Conservation (phyloP, 2,329 filamentous ascomycete species). For the Sporothrix mexicana region DNA sequence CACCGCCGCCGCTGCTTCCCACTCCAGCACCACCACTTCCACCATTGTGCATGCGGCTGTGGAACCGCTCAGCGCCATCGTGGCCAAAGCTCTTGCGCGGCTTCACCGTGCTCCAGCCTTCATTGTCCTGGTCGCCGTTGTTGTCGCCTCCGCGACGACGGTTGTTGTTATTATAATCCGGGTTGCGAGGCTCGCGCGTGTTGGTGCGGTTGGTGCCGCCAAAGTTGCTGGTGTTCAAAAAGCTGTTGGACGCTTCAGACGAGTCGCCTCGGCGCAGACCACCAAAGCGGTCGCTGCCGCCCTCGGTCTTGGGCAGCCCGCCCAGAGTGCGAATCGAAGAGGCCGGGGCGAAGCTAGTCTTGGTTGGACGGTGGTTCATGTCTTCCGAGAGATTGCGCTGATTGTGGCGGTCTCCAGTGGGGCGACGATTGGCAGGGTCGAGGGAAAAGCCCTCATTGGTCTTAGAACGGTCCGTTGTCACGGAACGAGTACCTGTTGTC, state of each 20-base stretch:
- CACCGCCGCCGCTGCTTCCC: constrained; percentile 38
- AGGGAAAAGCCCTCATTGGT: constrained; percentile 52
- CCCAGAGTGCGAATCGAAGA: constrained; percentile 59
- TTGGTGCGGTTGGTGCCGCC: constrained; percentile 52
- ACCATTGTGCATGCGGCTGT: constrained; percentile 66
- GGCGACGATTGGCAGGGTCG: constrained; percentile 59
- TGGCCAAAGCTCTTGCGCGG: constrained; percentile 75
- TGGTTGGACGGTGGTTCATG: constrained; percentile 83
- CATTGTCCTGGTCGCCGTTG: constrained; percentile 65
- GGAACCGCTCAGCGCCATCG: constrained; percentile 74
- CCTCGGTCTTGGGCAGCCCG: constrained; percentile 46
- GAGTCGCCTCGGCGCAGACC: constrained; percentile 55
- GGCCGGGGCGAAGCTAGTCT: constrained; percentile 80
- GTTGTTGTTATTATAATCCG: constrained; percentile 44
- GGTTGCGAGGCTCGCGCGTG: constrained; percentile 54
- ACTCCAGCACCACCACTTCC: constrained; percentile 55
- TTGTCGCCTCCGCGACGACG: constrained; percentile 53
- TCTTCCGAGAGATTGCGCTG: constrained; percentile 71
- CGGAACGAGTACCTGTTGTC: constrained; percentile 49
- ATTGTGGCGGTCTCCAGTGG: constrained; percentile 59
- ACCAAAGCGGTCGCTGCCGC: constrained; percentile 62
- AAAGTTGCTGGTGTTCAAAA: constrained; percentile 46
- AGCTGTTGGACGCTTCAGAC: constrained; percentile 8
- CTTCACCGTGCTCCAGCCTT: constrained; percentile 77
- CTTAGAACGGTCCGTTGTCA: constrained; percentile 55